Base-by-base conservation (phyloP, 2,329 filamentous ascomycete species). In the Fusarium pininemorale region DNA sequence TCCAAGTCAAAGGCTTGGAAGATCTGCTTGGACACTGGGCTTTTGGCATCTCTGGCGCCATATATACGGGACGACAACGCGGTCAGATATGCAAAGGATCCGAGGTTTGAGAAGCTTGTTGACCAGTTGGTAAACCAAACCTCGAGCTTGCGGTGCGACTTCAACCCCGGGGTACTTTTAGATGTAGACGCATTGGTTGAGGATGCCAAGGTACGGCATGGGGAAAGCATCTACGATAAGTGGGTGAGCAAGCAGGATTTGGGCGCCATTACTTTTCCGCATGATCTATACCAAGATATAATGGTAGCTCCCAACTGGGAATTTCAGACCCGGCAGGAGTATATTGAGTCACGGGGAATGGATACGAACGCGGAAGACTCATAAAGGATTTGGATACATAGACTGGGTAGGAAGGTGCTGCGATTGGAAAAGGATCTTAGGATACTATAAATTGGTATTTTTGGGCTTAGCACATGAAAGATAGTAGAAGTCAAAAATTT, bases 31-130 rank as follows among this genome's bases (percentile, higher is more conserved):
- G 45, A 7, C 3, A 4, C 22, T 7, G 14, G 45, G 6, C 3
- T 51, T 1, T 32, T 22, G 16, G 26, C 56, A 26, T 26, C n/a
- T 11, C 1, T 26, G 3, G 12, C 8, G 3, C 3, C 10, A 22
- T n/a, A 0, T 1, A 11, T 13, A 12, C 14, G 6, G 1, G 20
- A 13, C 2, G 1, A 4, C 2, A 42, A 11, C 12, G 14, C 4
- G 3, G 5, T 1, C 7, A 62, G 26, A 53, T 20, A 8, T 22
- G 20, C 7, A 32, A 41, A 38, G 26, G 32, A 38, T 2, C 10
- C 8, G 7, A 24, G 28, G 12, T 60, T 41, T 7, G 26, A 42
- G 26, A 9, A 15, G 1, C 30, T 32, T 6, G 4, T 69, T 3
- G 37, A 24, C 0, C 12, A 14, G 1, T 4, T 67, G 5, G 18